Percentiles rank a stretch among this genome's conserved stretches.
Conservation (phyloP, 2,329 filamentous ascomycete species). For the Diaporthe destruens region DNA sequence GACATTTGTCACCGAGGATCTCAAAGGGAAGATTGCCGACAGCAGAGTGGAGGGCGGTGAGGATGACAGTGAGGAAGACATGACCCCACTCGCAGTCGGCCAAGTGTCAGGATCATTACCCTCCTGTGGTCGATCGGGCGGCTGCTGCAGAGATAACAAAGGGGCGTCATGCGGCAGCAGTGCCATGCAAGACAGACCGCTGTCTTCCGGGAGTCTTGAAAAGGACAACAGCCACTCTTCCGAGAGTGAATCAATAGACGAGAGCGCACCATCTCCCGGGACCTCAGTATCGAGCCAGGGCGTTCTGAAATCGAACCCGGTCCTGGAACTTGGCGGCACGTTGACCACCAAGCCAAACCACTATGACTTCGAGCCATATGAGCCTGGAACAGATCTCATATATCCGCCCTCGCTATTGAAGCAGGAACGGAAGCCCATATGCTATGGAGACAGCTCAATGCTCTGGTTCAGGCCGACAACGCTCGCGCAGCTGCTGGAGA, state of each 20-base stretch:
- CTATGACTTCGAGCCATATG: slow-evolving; percentile 95
- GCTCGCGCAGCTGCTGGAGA: slow-evolving; percentile 88
- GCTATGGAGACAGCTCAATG: slow-evolving; percentile 94
- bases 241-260: background rate
- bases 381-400: slow-evolving; percentile 92
- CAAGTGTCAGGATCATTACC: background rate
- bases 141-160: slow-evolving; percentile 12
- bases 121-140: slow-evolving; percentile 18
- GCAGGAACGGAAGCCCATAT: slow-evolving; percentile 82
- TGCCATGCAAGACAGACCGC: background rate
- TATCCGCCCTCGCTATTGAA: slow-evolving; percentile 89
- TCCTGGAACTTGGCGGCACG: slow-evolving; percentile 46
- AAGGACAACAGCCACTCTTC: slow-evolving; percentile 11
- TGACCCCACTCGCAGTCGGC: background rate
- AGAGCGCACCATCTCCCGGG: background rate
- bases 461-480: slow-evolving; percentile 95
- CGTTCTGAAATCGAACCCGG: slow-evolving; percentile 56
- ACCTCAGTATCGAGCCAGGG: slow-evolving; percentile 79
- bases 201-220: slow-evolving; percentile 7
- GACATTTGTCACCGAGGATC: slow-evolving; percentile 77
- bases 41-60: background rate
- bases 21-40: slow-evolving; percentile 57
- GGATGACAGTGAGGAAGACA: background rate
- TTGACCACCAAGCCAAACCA: slow-evolving; percentile 79
- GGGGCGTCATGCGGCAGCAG: slow-evolving; percentile 4